Conservation (phyloP, 331 rosid species). For the Malus hybrid region DNA sequence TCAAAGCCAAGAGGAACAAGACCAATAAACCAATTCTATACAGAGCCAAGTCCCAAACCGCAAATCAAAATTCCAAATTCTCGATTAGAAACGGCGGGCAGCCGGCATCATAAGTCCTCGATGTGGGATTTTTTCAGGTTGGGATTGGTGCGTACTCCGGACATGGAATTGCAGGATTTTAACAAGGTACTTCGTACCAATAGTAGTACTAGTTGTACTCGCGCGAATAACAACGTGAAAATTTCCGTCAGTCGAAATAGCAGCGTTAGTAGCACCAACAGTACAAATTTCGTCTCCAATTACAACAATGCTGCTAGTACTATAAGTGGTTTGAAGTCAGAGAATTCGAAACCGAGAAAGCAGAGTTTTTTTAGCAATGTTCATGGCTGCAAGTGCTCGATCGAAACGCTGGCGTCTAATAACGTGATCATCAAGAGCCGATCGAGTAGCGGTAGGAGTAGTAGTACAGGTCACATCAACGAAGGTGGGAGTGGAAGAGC, state of each 20-base stretch:
- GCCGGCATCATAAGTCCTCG: constrained; percentile 40
- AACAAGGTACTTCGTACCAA: constrained; percentile 38
- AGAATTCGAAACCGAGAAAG: neutral
- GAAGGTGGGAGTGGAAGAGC: neutral
- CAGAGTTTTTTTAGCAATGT: neutral
- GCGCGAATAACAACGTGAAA: neutral
- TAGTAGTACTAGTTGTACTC: neutral
- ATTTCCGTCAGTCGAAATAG: constrained; percentile 38
- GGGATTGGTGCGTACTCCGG: constrained; percentile 71
- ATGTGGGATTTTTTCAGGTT: constrained; percentile 67
- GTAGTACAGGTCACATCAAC: neutral
- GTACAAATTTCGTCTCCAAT: neutral
- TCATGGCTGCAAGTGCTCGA: constrained; percentile 63
- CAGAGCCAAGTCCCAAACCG: constrained; percentile 79
- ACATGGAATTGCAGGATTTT: constrained; percentile 55
- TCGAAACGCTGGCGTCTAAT: constrained; percentile 34
- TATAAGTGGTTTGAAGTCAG: neutral
- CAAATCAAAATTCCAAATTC: constrained; percentile 32
- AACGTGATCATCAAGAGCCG: constrained; percentile 22
- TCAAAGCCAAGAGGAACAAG: constrained; percentile 1
- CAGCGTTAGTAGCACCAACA: constrained; percentile 25
- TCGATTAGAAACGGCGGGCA: constrained; percentile 21
- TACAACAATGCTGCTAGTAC: neutral
- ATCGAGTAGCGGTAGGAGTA: neutral
- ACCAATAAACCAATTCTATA: constrained; percentile 50